phyloP scores from a whole-genome alignment of 192 early-diverging fungal genomes.

The Dimargaris xerosporica region DNA sequence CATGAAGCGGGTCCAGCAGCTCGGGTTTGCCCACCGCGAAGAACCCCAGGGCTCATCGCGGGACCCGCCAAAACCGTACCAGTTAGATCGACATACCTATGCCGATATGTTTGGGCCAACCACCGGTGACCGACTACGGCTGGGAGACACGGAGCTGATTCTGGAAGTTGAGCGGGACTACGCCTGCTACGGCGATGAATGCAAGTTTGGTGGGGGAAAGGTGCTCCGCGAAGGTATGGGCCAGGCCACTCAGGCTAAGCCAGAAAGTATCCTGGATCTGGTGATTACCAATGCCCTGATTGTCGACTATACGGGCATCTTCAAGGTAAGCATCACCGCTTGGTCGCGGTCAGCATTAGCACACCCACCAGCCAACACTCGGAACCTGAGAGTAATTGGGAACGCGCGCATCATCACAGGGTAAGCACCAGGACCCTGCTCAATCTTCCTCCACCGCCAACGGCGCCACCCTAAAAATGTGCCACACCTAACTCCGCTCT shows the following conservation, averaged over 20 bases:
- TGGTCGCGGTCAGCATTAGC: too few species aligned
- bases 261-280: conserved; percentile 67
- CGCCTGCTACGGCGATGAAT: conserved; percentile 88
- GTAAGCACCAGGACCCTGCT: too few species aligned
- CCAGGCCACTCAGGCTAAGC: conserved; percentile 45
- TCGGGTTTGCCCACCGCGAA: conserved; percentile 47
- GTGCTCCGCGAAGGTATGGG: conserved; percentile 96
- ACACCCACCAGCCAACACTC: too few species aligned
- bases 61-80: conserved; percentile 33
- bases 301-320: conserved; percentile 86
- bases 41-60: conserved; percentile 18
- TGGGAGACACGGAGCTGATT: conserved; percentile 76
- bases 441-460: too few species aligned
- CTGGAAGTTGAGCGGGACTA: conserved; percentile 79
- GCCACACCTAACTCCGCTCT: too few species aligned
- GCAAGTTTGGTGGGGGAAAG: conserved; percentile 92
- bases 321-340: conserved; percentile 70
- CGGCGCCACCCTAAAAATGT: too few species aligned
- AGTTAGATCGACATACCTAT: conserved; percentile 67
- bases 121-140: conserved; percentile 68
- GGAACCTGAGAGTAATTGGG: too few species aligned
- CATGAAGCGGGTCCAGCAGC: conserved; percentile 25
- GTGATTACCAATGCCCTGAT: conserved; percentile 92
- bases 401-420: too few species aligned
- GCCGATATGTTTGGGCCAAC: conserved; percentile 89